phyloP scores from a whole-genome alignment of 164 flowering plant species.

The Chimonanthus salicifolius region DNA sequence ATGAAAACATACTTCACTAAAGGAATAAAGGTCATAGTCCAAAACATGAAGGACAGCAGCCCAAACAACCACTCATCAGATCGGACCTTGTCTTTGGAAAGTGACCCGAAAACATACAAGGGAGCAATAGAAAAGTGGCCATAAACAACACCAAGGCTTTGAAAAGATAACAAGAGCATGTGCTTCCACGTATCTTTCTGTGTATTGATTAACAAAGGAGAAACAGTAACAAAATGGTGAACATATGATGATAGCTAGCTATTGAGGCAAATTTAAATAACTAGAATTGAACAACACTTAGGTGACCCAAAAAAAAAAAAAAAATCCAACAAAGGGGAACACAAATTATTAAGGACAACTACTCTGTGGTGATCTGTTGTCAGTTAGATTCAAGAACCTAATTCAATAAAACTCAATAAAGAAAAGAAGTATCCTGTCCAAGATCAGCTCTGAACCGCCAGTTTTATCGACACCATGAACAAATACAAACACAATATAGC shows the following conservation, averaged over 20 bases:
- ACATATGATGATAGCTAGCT: not conserved
- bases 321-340: no score
- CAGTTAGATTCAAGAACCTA: no score
- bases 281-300: no score
- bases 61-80: constrained; percentile 35
- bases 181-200: constrained; percentile 52
- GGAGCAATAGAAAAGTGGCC: constrained; percentile 70
- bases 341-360: no score
- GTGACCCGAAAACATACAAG: constrained; percentile 45
- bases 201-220: not conserved
- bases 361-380: no score
- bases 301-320: no score
- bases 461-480: no score
- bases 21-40: constrained; percentile 58
- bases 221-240: not conserved
- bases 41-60: constrained; percentile 53
- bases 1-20: constrained; percentile 53
- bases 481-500: no score
- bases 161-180: constrained; percentile 53
- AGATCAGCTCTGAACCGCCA: no score
- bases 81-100: constrained; percentile 22
- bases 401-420: no score
- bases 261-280: no score
- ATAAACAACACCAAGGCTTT: constrained; percentile 64
- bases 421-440: no score